Base-by-base conservation (phyloP, 2,329 filamentous ascomycete species). In the Pyrenochaeta sp. region DNA sequence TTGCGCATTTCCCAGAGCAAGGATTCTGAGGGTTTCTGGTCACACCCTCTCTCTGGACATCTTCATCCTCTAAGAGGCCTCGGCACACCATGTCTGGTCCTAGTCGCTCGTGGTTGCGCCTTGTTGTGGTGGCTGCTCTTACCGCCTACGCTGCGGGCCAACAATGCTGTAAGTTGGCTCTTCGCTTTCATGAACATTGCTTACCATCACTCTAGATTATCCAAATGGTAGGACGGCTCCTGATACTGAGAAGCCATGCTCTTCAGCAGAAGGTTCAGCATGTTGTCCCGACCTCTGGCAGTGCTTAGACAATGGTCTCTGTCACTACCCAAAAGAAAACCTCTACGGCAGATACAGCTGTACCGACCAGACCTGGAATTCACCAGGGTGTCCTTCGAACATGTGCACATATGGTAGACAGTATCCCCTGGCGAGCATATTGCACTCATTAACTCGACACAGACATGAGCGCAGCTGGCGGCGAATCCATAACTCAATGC, bases 221-320 rank as follows among this genome's bases (percentile, higher is more conserved):
- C 65, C 65, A 17, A 65, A 68, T 40, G 68, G 68, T 28, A 37
- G 32, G 6, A 13, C 49, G 32, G 64, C 66, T 8, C 43, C 61
- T 9, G 45, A 54, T 11, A 53, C 57, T 18, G 68, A 71, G 34
- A 64, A 66, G 36, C 57, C 68, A 20, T 71, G 68, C 47, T 67
- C 66, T 3, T 57, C 60, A n/a, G 58, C 48, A 35, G 38, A 62
- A 40, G 67, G 65, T 13, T 60, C 67, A 7, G 65, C 66, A 4
- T 71, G 68, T 50, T 71, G 68, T 35, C 68, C 68, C 5, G 54
- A 66, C 13, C 67, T 60, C 9, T 71, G 67, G 66, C 20, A 67
- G 35, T 71, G 68, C 32, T 58, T 71, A 21, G 63, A 68, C 48
- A 71, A 71, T 37, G 68, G 68, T n/a, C 57, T 70, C 6, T 71